A percentile compares a stretch with the other conserved stretches of the same genome.
phyloP scores from a whole-genome alignment of 176 grass and related monocot species.

The Themeda triandra region DNA sequence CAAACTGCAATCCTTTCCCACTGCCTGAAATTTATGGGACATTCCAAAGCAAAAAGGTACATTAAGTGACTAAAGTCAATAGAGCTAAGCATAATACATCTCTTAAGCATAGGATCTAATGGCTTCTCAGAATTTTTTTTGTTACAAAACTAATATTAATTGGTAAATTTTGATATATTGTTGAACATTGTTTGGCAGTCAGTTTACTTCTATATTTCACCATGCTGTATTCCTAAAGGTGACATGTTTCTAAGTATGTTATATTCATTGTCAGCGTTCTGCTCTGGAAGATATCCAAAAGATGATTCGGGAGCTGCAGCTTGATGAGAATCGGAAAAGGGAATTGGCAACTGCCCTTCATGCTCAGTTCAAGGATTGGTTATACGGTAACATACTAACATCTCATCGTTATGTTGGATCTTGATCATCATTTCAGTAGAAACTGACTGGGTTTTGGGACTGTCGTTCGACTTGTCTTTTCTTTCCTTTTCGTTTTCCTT shows the following conservation, averaged over 20 bases:
- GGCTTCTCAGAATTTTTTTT: neutral
- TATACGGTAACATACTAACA: conserved; percentile 86
- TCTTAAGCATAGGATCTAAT: neutral
- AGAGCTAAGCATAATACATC: conserved; percentile 7
- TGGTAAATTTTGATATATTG: conserved; percentile 5
- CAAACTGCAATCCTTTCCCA: conserved; percentile 66
- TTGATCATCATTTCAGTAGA: neutral
- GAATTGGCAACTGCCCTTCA: conserved; percentile 87
- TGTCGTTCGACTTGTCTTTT: too few relatives aligned
- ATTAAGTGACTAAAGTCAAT: neutral
- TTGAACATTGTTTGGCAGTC: neutral
- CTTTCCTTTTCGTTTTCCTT: too few relatives aligned
- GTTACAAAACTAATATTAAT: neutral
- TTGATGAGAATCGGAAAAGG: conserved; percentile 83
- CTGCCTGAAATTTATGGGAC: conserved; percentile 82
- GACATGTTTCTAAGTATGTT: neutral
- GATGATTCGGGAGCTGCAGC: conserved; percentile 67
- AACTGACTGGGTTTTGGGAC: neutral
- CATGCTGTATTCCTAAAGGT: neutral
- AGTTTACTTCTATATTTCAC: neutral
- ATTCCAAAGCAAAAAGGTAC: conserved; percentile 86
- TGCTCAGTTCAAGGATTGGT: conserved; percentile 93
- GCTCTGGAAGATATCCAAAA: conserved; percentile 73
- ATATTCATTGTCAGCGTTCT: conserved; percentile 57
- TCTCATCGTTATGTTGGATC: conserved; percentile 1